Percentiles rank a stretch among this genome's conserved stretches.
These are phyloP conservation scores for Globisporangium rhizosaccharum DNA, from an alignment of 352 stramenopile genomes.

Conservation along the genomic window DNA sequence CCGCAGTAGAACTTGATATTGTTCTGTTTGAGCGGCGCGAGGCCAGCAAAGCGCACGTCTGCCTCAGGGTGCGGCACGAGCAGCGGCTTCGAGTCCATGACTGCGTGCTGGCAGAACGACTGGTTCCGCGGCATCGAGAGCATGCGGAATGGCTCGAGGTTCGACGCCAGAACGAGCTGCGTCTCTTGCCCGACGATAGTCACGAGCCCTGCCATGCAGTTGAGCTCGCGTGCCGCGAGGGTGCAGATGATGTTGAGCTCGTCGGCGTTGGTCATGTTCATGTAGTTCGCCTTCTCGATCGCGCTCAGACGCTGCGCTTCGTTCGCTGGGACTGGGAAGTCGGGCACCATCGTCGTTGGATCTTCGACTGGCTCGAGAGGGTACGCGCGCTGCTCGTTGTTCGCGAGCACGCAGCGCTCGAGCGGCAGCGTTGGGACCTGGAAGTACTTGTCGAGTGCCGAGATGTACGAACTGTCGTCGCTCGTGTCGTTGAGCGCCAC, in stretches of 20 bases:
- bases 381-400: too few relatives aligned
- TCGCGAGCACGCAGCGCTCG: slow-evolving; percentile 15
- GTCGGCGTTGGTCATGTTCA: slow-evolving; percentile 41
- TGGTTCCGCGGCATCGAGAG: slow-evolving; percentile 21
- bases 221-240: slow-evolving; percentile 47
- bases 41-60: slow-evolving; percentile 48
- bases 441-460: slow-evolving; percentile 26
- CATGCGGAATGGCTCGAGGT: slow-evolving; percentile 15
- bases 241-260: slow-evolving; percentile 60
- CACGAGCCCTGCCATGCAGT: too few relatives aligned
- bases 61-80: slow-evolving; percentile 51
- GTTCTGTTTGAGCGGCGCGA: too few relatives aligned
- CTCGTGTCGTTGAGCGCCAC: slow-evolving; percentile 1
- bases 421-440: slow-evolving; percentile 18
- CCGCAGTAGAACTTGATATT: slow-evolving; percentile 62
- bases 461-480: slow-evolving; percentile 21
- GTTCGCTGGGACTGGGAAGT: too few relatives aligned
- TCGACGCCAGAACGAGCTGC: slow-evolving; percentile 22
- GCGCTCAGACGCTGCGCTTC: slow-evolving; percentile 20
- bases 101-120: slow-evolving; percentile 27
- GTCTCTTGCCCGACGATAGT: too few relatives aligned
- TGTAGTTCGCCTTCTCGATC: slow-evolving; percentile 31
- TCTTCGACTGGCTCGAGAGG: too few relatives aligned
- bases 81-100: slow-evolving; percentile 47
- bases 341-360: too few relatives aligned